Percentiles rank a stretch among this genome's conserved stretches.
phyloP scores from a whole-genome alignment of 148 eudicot genomes.

The Oxyria digyna region DNA sequence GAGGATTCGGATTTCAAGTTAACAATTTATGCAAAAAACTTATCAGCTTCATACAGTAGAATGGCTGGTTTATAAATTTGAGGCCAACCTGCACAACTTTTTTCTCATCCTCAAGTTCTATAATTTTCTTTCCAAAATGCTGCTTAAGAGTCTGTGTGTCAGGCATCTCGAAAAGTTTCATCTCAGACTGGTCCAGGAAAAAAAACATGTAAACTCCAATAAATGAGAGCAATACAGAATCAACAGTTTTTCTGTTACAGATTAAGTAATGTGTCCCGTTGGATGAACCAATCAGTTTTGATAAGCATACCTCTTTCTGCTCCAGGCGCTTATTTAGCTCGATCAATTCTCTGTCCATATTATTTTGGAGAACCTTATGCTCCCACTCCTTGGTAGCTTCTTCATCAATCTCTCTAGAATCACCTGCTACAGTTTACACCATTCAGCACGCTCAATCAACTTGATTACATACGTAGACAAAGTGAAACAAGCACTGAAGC shows the following conservation, averaged over 20 bases:
- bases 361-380: conserved; percentile 79
- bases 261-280: neutral
- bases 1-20: neutral
- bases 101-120: conserved; percentile 98
- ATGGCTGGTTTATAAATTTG: neutral
- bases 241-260: neutral
- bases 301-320: conserved; percentile 65
- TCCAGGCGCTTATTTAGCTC: conserved; percentile 83
- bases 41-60: neutral
- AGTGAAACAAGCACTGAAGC: neutral
- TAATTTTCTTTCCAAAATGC: conserved; percentile 87
- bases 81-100: conserved; percentile 69
- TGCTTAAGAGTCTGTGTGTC: conserved; percentile 92
- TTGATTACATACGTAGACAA: neutral
- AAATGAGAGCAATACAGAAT: neutral
- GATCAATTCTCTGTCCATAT: conserved; percentile 88
- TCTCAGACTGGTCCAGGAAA: conserved; percentile 74
- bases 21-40: neutral
- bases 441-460: neutral
- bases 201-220: neutral
- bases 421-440: conserved; percentile 35
- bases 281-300: neutral
- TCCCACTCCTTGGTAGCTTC: conserved; percentile 97
- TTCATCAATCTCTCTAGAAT: conserved; percentile 77
- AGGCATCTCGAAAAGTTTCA: conserved; percentile 78